Conservation (phyloP, 1,284 basidiomycete species). For the Ustilago shanxiensis region DNA sequence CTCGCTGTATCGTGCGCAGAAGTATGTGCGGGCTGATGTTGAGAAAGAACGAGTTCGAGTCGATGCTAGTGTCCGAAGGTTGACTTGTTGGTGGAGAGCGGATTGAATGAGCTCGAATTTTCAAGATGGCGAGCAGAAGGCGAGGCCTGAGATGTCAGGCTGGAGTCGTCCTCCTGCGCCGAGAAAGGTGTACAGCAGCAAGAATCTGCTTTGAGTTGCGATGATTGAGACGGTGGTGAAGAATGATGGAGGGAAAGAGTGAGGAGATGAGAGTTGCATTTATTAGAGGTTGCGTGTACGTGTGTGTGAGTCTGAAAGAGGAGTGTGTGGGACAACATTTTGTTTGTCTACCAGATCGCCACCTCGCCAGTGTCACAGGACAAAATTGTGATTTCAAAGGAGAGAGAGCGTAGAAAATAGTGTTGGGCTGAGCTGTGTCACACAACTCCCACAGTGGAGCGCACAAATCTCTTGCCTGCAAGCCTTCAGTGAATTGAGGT, state of each 20-base stretch:
- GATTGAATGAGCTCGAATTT: neutral
- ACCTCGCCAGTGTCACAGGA: conserved; percentile 1
- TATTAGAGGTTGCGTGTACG: neutral
- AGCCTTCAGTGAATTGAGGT: neutral
- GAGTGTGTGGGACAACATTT: no score
- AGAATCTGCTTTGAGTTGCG: neutral
- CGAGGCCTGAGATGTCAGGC: neutral
- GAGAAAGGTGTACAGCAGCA: neutral
- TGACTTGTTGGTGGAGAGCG: neutral
- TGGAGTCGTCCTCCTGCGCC: neutral
- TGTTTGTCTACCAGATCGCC: conserved; percentile 5
- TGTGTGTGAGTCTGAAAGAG: neutral
- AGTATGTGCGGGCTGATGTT: neutral
- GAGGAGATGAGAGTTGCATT: conserved; percentile 2
- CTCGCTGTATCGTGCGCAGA: neutral
- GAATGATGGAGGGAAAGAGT: conserved; percentile 6
- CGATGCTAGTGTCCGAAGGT: neutral
- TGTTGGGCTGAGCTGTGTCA: conserved; percentile 1
- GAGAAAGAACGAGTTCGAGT: neutral
- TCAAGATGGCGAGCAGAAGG: neutral
- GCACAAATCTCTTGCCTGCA: neutral
- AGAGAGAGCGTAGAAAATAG: conserved; percentile 6
- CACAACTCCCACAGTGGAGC: neutral
- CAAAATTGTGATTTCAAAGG: conserved; percentile 3
- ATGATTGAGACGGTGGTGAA: conserved; percentile 1